Evolutionary conservation across 129 eudicot genomes (phyloP).

Genomic region (Flaveria robusta): DNA sequence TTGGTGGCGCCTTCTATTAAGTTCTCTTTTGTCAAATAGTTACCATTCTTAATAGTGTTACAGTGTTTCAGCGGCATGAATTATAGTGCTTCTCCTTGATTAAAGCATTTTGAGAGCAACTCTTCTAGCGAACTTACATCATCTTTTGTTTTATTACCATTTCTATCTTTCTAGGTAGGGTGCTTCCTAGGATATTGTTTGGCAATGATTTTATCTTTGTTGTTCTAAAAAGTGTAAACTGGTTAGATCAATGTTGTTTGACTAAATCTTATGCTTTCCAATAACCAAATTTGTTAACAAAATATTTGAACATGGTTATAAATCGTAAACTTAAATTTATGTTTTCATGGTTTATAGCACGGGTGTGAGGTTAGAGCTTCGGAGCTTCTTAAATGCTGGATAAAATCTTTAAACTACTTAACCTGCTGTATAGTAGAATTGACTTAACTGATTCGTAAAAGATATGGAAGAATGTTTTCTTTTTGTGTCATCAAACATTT

Average conservation of each 20-base stretch:
- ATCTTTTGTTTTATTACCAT: not conserved
- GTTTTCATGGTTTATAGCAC: constrained; percentile 7
- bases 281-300: not conserved
- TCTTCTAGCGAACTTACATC: not conserved
- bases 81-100: not conserved
- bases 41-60: not conserved
- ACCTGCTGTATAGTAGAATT: not conserved
- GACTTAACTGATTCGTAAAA: not conserved
- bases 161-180: not conserved
- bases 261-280: not conserved
- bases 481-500: not conserved
- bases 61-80: constrained; percentile 10
- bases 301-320: not conserved
- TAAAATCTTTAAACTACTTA: not conserved
- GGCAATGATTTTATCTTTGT: not conserved
- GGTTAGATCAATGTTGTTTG: not conserved
- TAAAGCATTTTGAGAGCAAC: not conserved
- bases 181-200: constrained; percentile 5
- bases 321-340: not conserved
- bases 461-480: not conserved
- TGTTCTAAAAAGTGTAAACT: not conserved
- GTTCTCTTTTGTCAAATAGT: not conserved
- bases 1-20: not conserved
- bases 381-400: not conserved
- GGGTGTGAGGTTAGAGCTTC: not conserved